These are phyloP conservation scores for Russula vinacea DNA, from an alignment of 768 basidiomycete species.

Conservation along the genomic window DNA sequence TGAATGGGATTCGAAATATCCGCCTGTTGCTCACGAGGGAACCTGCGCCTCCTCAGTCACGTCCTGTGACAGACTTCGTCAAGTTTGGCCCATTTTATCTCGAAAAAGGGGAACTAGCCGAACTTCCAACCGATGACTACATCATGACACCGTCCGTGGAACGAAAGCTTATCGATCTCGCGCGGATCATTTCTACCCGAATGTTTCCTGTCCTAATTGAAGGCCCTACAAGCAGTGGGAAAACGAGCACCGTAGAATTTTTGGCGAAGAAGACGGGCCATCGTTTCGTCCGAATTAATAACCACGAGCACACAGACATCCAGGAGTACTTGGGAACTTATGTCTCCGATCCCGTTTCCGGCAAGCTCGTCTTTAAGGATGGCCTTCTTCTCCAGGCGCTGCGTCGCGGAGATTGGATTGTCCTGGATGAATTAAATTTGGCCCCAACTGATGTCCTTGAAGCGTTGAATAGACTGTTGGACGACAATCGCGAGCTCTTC, in stretches of 20 bases:
- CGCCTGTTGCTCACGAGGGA: constrained; percentile 70
- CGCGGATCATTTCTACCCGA: constrained; percentile 82
- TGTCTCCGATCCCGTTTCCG: constrained; percentile 85
- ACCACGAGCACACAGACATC: constrained; percentile 99
- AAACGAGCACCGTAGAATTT: constrained; percentile 96
- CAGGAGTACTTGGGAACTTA: constrained; percentile 98
- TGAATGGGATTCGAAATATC: constrained; percentile 76
- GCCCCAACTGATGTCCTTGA: constrained; percentile 98
- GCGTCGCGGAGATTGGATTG: constrained; percentile 93
- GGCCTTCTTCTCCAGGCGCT: constrained; percentile 91
- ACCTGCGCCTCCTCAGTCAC: constrained; percentile 51
- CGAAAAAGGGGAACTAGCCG: constrained; percentile 66
- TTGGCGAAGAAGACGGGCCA: constrained; percentile 91
- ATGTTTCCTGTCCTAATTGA: constrained; percentile 95
- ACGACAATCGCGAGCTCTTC: constrained; percentile 95
- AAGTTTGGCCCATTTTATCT: constrained; percentile 93
- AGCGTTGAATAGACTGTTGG: constrained; percentile 91
- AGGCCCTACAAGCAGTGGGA: constrained; percentile 96
- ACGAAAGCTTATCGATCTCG: constrained; percentile 89
- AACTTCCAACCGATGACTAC: constrained; percentile 71
- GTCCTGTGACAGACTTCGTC: constrained; percentile 55
- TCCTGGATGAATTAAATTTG: constrained; percentile 94
- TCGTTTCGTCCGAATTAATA: constrained; percentile 96
- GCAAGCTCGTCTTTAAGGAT: constrained; percentile 94
- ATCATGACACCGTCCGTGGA: constrained; percentile 95